Evolutionary conservation across 305 asterid genomes (phyloP).

Genomic region (Fraxinus angustifolia): DNA sequence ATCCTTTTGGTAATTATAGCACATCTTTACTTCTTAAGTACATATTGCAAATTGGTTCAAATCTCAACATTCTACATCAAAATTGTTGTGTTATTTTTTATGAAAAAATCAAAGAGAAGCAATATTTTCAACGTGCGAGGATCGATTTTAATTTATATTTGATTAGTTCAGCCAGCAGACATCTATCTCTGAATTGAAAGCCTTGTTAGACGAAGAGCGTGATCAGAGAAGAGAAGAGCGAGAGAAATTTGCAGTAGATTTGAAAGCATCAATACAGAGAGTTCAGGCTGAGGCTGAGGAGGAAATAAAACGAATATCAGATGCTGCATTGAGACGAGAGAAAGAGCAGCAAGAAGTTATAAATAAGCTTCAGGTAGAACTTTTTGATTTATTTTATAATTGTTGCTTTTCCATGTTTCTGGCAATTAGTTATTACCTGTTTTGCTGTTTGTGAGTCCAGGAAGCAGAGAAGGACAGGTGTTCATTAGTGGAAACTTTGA

Average conservation of each 20-base stretch:
- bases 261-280: conserved; percentile 67
- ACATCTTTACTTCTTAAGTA: background rate
- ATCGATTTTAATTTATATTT: conserved; percentile 20
- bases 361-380: conserved; percentile 74
- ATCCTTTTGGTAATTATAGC: background rate
- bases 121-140: conserved; percentile 4
- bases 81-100: background rate
- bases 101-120: background rate
- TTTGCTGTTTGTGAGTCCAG: conserved; percentile 37
- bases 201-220: conserved; percentile 80
- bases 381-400: conserved; percentile 10
- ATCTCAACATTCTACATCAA: background rate
- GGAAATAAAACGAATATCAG: conserved; percentile 66
- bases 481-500: conserved; percentile 66
- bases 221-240: conserved; percentile 89
- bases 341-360: conserved; percentile 88
- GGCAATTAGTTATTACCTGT: conserved; percentile 17
- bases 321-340: conserved; percentile 67
- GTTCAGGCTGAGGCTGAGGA: conserved; percentile 80
- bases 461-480: conserved; percentile 84
- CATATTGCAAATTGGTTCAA: background rate
- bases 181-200: conserved; percentile 73
- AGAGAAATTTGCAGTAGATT: conserved; percentile 66
- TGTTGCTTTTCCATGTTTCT: conserved; percentile 4
- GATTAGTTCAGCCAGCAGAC: conserved; percentile 72